Conservation (phyloP, 2,329 filamentous ascomycete species). For the Xylariaceae sp. region DNA sequence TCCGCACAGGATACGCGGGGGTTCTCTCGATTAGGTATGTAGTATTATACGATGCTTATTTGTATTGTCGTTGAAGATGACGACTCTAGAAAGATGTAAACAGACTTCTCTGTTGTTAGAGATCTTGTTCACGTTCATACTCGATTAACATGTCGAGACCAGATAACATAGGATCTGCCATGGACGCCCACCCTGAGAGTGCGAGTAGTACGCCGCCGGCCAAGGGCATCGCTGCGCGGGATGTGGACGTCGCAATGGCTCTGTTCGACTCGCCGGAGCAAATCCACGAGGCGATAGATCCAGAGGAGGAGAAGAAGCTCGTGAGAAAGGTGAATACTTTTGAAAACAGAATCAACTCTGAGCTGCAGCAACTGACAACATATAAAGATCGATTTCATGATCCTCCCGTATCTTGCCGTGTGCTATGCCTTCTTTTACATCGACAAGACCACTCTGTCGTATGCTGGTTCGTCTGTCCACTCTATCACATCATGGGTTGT, state of each 20-base stretch:
- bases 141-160: conserved; percentile 6
- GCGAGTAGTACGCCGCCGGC: not conserved
- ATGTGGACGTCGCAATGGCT: conserved; percentile 25
- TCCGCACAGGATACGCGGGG: not conserved
- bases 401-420: conserved; percentile 50
- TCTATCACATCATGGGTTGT: no score
- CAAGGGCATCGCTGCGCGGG: conserved; percentile 9
- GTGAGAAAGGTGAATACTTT: conserved; percentile 36
- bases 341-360: not conserved
- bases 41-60: not conserved
- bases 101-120: not conserved
- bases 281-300: conserved; percentile 23
- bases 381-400: conserved; percentile 48
- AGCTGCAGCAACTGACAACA: not conserved
- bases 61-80: not conserved
- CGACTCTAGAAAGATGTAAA: not conserved
- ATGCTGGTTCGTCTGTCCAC: conserved; percentile 46
- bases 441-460: conserved; percentile 47
- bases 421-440: conserved; percentile 51
- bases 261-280: conserved; percentile 26
- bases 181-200: conserved; percentile 11
- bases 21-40: not conserved
- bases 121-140: not conserved
- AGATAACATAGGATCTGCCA: conserved; percentile 8
- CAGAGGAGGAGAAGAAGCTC: conserved; percentile 28